Percentiles rank a stretch among this genome's conserved stretches.
These are phyloP conservation scores for Ilex paraguariensis DNA, from an alignment of 305 asterid species.

Conservation along the genomic window DNA sequence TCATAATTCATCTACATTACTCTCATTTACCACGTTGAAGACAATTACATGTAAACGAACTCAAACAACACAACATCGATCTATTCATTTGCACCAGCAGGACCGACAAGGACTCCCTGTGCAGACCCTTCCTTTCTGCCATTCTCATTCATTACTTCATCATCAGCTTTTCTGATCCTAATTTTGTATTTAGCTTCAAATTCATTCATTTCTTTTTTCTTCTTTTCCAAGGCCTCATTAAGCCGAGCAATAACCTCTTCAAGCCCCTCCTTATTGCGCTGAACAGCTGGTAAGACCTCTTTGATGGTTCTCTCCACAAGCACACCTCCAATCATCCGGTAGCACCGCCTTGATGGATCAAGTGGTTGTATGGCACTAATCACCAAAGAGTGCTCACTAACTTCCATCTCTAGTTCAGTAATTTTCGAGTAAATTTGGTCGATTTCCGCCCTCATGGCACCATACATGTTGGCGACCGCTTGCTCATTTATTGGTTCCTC, in stretches of 20 bases:
- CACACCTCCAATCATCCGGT: constrained; percentile 95
- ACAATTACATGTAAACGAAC: no score
- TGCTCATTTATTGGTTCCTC: constrained; percentile 82
- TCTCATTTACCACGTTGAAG: no score
- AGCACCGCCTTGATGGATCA: constrained; percentile 87
- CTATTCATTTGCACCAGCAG: constrained; percentile 49
- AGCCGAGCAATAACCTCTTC: constrained; percentile 86
- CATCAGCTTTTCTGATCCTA: constrained; percentile 55
- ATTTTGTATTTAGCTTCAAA: constrained; percentile 90
- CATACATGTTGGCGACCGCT: constrained; percentile 81
- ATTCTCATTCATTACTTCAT: constrained; percentile 61
- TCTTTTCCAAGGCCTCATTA: constrained; percentile 78
- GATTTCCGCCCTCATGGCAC: constrained; percentile 67
- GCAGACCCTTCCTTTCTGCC: constrained; percentile 89
- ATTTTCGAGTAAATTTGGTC: constrained; percentile 89
- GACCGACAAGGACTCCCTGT: constrained; percentile 93
- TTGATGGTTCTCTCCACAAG: constrained; percentile 90
- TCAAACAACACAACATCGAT: neutral
- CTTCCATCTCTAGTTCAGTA: constrained; percentile 93
- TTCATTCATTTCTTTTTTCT: constrained; percentile 73
- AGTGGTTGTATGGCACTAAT: constrained; percentile 85
- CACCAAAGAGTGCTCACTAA: constrained; percentile 85
- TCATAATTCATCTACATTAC: no score
- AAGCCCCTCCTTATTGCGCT: constrained; percentile 81
- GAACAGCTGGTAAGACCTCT: constrained; percentile 91